phyloP scores from a whole-genome alignment of 2,329 filamentous ascomycete genomes.

The Rasamsonia emersonii region DNA sequence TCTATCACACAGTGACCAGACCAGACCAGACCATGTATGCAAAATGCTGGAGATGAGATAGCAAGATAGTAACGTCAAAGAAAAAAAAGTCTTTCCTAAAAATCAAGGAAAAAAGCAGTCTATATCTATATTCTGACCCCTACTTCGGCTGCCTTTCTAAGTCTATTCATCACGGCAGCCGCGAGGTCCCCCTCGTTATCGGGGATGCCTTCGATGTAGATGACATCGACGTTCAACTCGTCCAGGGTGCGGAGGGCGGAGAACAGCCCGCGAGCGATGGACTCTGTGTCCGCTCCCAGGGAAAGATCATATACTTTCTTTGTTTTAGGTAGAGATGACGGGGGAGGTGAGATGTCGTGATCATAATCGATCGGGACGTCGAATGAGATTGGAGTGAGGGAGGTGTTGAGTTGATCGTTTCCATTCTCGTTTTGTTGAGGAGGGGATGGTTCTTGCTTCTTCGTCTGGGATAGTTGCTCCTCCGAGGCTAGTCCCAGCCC shows the following conservation, averaged over 20 bases:
- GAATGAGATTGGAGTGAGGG: slow-evolving; percentile 17
- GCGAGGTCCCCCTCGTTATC: slow-evolving; percentile 68
- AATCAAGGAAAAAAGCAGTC: too few relatives aligned
- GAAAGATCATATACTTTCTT: slow-evolving; percentile 56
- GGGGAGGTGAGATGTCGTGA: slow-evolving; percentile 3
- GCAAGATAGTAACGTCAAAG: too few relatives aligned
- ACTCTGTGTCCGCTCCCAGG: slow-evolving; percentile 60
- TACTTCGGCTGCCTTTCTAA: slow-evolving; percentile 64
- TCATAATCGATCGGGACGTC: slow-evolving; percentile 18
- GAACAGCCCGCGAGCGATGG: slow-evolving; percentile 81
- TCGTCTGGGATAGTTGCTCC: slow-evolving; percentile 6
- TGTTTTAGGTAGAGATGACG: slow-evolving; percentile 10
- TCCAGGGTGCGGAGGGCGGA: slow-evolving; percentile 81
- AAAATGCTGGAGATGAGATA: too few relatives aligned
- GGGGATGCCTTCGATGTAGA: slow-evolving; percentile 80
- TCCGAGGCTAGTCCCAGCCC: slow-evolving; percentile 18
- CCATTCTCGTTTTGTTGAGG: too few relatives aligned
- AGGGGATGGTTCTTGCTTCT: slow-evolving; percentile 15
- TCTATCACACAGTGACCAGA: too few relatives aligned
- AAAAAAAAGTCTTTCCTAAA: too few relatives aligned
- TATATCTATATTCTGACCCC: slow-evolving; percentile 42
- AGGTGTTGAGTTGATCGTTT: too few relatives aligned
- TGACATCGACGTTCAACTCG: slow-evolving; percentile 65
- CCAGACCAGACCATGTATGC: too few relatives aligned
- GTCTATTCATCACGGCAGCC: slow-evolving; percentile 75